Evolutionary conservation across 768 basidiomycete genomes (phyloP).

Genomic region (Pleurotus tuoliensis): DNA sequence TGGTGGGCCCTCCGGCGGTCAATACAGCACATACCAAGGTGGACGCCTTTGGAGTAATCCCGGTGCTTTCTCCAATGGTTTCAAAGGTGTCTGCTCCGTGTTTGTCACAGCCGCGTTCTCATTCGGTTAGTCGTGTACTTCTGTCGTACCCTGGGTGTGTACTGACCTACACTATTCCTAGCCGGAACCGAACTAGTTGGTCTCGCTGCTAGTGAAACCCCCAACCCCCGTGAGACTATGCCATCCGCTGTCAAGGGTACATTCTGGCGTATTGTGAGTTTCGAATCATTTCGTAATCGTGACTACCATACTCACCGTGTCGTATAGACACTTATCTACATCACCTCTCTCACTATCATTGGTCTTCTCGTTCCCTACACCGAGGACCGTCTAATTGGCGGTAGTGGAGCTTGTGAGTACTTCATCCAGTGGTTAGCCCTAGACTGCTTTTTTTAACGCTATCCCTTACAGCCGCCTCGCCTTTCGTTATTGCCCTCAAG

Average conservation of each 20-base stretch:
- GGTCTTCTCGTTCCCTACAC: conserved; percentile 34
- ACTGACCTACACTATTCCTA: conserved; percentile 7
- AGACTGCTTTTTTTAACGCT: no score
- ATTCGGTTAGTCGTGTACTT: conserved; percentile 22
- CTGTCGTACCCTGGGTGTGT: not conserved
- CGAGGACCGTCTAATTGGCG: conserved; percentile 32
- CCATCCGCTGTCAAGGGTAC: conserved; percentile 42
- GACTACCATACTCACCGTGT: not conserved
- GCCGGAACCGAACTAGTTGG: conserved; percentile 46
- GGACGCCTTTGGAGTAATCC: conserved; percentile 33
- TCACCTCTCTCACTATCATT: conserved; percentile 40
- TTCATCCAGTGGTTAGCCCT: no score
- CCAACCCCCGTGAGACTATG: conserved; percentile 40
- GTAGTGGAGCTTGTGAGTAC: conserved; percentile 27
- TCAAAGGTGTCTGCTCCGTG: conserved; percentile 42
- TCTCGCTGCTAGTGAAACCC: conserved; percentile 43
- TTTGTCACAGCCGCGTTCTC: conserved; percentile 35
- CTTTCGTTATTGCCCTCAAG: conserved; percentile 41
- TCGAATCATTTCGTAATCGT: not conserved
- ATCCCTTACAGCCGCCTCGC: conserved; percentile 29
- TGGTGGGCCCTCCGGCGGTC: conserved; percentile 33
- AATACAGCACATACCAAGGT: conserved; percentile 34
- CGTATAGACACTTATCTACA: conserved; percentile 38
- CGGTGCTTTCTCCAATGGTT: conserved; percentile 40
- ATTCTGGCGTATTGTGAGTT: conserved; percentile 44